Evolutionary conservation across 2,329 filamentous ascomycete species (phyloP), one percentile per base, ranked within the genome.

Genomic region (Arthrobotrys sphaeroides): DNA sequence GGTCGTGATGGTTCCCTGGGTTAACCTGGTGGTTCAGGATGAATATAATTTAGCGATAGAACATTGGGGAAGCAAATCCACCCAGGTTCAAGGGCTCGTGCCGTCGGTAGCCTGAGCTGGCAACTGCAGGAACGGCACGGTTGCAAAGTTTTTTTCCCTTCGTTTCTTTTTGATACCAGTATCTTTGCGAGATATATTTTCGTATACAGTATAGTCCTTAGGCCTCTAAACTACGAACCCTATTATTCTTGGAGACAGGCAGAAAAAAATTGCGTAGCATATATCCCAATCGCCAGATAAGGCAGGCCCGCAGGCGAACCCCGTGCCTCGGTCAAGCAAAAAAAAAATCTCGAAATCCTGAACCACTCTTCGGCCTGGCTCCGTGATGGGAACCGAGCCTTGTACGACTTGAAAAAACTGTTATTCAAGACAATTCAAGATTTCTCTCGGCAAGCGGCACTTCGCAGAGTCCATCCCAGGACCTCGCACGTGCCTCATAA

Each of bases 61-160:
- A 55, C 31, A 55, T 38, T 18, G 31, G 24, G 51, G 51, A 55
- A 55, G 51, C 43, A 16, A 20, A 5, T 38, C 10, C 31, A 55
- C 26, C 51, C 51, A 55, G 65, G 65, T 69, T 61, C 65, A 69
- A 51, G 65, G 65, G 65, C 20, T 49, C 18, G 47, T 40, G 33
- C 36, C 55, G 45, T 45, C 55, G 24, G 45, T 36, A 33, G 38
- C 64, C 36, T 60, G 51, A 47, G 51, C 40, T 51, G 40, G 64
- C 49, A 68, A 18, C 64, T 68, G 64, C 55, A 70, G 55, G 66
- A 70, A 70, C 66, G 66, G 66, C 55, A 69, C 45, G 42, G 36
- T 40, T 33, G 24, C 20, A 43, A 18, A 43, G 10, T 38, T 40
- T 40, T n/a, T 43, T 43, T 20, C 20, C 16, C 9, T 40, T 3